Conservation (phyloP, 257 asterid genomes). For the Solanum raphanifolium region DNA sequence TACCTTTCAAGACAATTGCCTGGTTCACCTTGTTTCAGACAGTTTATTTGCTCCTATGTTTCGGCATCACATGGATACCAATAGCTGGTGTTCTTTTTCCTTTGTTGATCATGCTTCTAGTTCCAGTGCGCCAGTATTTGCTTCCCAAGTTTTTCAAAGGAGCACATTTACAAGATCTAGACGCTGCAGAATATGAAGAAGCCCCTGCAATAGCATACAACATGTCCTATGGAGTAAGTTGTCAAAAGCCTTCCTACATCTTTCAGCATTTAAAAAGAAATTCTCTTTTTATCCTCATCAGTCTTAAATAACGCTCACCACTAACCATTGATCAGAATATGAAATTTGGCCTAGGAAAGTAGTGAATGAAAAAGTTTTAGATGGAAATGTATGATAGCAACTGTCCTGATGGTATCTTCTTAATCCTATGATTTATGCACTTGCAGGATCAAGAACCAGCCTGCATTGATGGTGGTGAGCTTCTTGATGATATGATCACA, state of each 20-base stretch:
- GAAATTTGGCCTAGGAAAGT: background rate
- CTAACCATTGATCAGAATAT: background rate
- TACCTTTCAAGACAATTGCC: conserved; percentile 83
- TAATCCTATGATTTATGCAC: background rate
- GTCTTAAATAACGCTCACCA: background rate
- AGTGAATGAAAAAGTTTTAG: background rate
- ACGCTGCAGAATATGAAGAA: conserved; percentile 97
- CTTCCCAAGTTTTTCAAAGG: conserved; percentile 87
- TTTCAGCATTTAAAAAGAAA: background rate
- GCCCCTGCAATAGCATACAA: conserved; percentile 63
- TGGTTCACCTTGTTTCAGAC: conserved; percentile 84
- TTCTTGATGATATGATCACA: conserved; percentile 69
- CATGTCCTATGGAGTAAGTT: conserved; percentile 54
- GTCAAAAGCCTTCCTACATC: background rate
- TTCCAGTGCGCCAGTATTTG: conserved; percentile 79
- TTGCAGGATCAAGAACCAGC: conserved; percentile 42
- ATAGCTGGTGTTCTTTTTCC: conserved; percentile 96
- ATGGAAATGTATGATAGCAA: background rate
- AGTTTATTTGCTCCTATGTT: conserved; percentile 70
- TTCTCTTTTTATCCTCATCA: background rate
- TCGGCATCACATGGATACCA: conserved; percentile 95
- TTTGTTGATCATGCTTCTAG: conserved; percentile 81
- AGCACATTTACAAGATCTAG: conserved; percentile 82
- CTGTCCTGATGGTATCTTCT: background rate
- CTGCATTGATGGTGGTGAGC: conserved; percentile 45